Base-by-base conservation (phyloP, 306 rosid genomes). In the Canavalia gladiata region DNA sequence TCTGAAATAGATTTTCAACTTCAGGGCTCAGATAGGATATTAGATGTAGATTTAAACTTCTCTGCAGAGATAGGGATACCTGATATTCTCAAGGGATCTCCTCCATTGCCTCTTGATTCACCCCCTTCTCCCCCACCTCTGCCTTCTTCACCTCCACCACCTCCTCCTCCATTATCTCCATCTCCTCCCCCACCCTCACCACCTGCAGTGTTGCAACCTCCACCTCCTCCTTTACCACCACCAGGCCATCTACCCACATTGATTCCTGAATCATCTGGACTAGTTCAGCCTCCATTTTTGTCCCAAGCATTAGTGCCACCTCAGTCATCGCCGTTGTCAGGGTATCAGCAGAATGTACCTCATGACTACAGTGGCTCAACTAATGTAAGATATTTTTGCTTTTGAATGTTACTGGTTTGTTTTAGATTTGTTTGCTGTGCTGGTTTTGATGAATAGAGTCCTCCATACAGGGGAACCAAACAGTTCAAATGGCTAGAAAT, bases 121-220 rank as follows among this genome's bases (percentile, higher is more conserved):
- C 97, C 97, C 30, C 96, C 97, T 57, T 78, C 90, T 71, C 89
- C 86, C 45, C 97, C 97, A 37, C 96, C 97, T 37, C 67, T 91
- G 79, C 97, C 97, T 78, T 87, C 96, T 64, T 91, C 96, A 39
- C 91, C 97, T 31, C 92, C 96, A 0, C 97, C 58, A 6, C 91
- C 42, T 6, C 92, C 89, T 3, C 91, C 91, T 7, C 86, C 83
- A 6, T 76, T 59, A 9, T 87, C 82, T 8, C 78, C 83, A 46
- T 73, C 94, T 7, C 82, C 75, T 50, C 83, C 83, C 4, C 86
- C 79, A 3, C 74, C 47, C 4, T 69, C 81, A 0, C 74, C 74
- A 34, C 80, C 87, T 29, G 82, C 68, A 28, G n/a, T 84, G 4
- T 76, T 76, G 8, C 91, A 88, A 52, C 92, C 82, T 29, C 88